A percentile compares a stretch with the other conserved stretches of the same genome.
These are phyloP conservation scores for Candida ipomoeae DNA, from an alignment of 805 yeast species.

Conservation along the genomic window DNA sequence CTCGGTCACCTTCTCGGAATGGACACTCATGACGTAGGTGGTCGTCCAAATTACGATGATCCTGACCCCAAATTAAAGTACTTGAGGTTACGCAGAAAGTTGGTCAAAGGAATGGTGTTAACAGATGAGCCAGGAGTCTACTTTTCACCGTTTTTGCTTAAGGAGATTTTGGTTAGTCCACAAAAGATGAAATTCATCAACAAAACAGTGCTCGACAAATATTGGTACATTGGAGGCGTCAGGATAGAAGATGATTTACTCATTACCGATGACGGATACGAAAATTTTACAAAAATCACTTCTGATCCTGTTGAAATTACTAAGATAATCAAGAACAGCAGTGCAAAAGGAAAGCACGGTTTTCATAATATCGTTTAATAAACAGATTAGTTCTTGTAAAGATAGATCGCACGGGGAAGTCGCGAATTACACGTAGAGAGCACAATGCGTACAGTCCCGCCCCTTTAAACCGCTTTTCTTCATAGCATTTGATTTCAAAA, in stretches of 20 bases:
- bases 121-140: conserved; percentile 96
- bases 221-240: conserved; percentile 93
- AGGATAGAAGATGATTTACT: conserved; percentile 92
- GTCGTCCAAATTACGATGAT: conserved; percentile 80
- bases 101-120: conserved; percentile 75
- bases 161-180: conserved; percentile 51
- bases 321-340: conserved; percentile 67
- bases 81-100: conserved; percentile 72
- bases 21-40: conserved; percentile 97
- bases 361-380: conserved; percentile 53
- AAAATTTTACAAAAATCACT: conserved; percentile 77
- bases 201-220: conserved; percentile 61
- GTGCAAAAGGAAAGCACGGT: conserved; percentile 53
- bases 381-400: not conserved
- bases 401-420: not conserved
- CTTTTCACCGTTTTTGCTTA: conserved; percentile 78
- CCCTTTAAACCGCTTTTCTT: not conserved
- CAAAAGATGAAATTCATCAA: conserved; percentile 56
- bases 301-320: conserved; percentile 82
- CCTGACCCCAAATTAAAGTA: conserved; percentile 71
- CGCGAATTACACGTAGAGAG: conserved; percentile 3
- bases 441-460: not conserved
- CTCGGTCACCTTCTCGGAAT: conserved; percentile 89
- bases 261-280: conserved; percentile 72
- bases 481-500: conserved; percentile 20